These are phyloP conservation scores for Podospora pseudopauciseta DNA, from an alignment of 495 filamentous ascomycete species.

Conservation along the genomic window DNA sequence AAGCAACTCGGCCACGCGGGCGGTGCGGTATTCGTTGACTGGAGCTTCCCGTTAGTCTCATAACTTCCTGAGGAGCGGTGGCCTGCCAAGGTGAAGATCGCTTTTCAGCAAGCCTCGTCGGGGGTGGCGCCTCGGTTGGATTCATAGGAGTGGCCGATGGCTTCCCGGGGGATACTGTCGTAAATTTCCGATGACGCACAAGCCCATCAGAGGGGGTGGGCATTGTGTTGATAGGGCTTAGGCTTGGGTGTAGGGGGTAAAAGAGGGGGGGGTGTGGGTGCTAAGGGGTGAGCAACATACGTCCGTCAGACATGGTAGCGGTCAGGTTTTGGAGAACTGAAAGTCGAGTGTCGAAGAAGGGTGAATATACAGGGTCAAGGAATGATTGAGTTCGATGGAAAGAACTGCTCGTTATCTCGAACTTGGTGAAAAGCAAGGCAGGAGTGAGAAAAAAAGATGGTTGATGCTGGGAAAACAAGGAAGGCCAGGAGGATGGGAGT, in stretches of 20 bases:
- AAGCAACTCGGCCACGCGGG: constrained; percentile 79
- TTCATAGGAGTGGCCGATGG: background rate
- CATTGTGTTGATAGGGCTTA: background rate
- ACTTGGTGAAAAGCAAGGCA: constrained; percentile 2
- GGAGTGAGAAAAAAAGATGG: constrained; percentile 9
- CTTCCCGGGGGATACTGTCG: background rate
- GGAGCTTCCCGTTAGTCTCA: constrained; percentile 30
- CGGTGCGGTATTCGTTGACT: constrained; percentile 83
- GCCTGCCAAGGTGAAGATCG: background rate
- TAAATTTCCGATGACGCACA: background rate
- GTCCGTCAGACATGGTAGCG: constrained; percentile 34
- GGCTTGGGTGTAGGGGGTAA: constrained; percentile 2
- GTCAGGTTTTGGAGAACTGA: background rate
- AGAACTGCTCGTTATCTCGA: background rate
- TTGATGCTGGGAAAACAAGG: constrained; percentile 1
- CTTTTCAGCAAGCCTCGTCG: constrained; percentile 8
- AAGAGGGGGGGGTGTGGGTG: background rate
- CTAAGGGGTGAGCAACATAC: constrained; percentile 25
- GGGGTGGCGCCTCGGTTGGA: background rate
- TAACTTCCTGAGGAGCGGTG: background rate
- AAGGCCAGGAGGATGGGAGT: constrained; percentile 8
- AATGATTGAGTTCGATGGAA: background rate
- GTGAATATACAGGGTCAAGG: background rate
- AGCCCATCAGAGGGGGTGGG: background rate
- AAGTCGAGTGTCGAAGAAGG: constrained; percentile 1